These are phyloP conservation scores for Zygoascus flipseniorum DNA, from an alignment of 805 yeast species.

Conservation along the genomic window DNA sequence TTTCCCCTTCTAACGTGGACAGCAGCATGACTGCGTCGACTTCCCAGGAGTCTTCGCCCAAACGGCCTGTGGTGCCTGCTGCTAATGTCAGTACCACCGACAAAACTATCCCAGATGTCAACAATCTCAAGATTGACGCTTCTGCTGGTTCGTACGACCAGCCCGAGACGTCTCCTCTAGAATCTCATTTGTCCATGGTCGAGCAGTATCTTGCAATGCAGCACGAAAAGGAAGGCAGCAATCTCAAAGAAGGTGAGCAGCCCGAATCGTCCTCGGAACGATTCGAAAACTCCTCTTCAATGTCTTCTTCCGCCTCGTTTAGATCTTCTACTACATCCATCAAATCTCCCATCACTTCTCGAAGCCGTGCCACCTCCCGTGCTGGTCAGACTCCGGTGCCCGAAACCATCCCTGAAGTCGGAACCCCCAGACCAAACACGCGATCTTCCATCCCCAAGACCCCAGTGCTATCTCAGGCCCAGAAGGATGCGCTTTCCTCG, in stretches of 20 bases:
- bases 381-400: conserved; percentile 13
- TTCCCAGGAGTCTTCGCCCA: neutral
- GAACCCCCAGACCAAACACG: neutral
- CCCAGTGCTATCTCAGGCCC: conserved; percentile 1
- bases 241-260: neutral
- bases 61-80: neutral
- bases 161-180: neutral
- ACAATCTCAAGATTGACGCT: neutral
- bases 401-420: neutral
- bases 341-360: conserved; percentile 4
- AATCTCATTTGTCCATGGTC: conserved; percentile 1
- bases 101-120: neutral
- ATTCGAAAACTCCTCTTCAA: neutral
- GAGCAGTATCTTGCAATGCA: conserved; percentile 3
- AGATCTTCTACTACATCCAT: conserved; percentile 11
- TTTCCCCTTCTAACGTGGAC: neutral
- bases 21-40: neutral
- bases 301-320: conserved; percentile 5
- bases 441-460: conserved; percentile 1
- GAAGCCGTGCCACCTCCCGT: conserved; percentile 16
- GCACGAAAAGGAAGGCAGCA: neutral
- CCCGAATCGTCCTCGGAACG: neutral
- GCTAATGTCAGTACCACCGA: neutral
- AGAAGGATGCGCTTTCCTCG: neutral
- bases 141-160: neutral